Percentiles rank a stretch among this genome's conserved stretches.
phyloP scores from a whole-genome alignment of 2,329 filamentous ascomycete genomes.

The Laburnicola sp. region DNA sequence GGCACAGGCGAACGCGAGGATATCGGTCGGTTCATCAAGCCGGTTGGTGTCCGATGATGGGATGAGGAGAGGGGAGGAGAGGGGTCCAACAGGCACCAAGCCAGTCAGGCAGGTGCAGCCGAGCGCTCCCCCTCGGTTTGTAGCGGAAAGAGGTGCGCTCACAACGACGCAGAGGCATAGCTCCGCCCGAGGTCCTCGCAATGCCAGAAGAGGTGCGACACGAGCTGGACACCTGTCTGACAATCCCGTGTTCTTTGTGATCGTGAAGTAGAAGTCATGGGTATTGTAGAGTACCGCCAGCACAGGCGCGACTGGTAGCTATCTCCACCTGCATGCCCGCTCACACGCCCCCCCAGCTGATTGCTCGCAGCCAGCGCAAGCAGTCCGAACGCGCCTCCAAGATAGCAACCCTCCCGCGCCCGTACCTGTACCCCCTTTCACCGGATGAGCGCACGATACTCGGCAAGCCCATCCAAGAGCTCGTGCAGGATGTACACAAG shows the following conservation, averaged over 20 bases:
- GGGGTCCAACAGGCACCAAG: not conserved
- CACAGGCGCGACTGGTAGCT: slow-evolving; percentile 72
- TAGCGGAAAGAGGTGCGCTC: slow-evolving; percentile 13
- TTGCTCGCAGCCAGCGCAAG: slow-evolving; percentile 68
- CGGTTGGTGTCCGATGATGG: not conserved
- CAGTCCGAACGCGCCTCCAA: slow-evolving; percentile 72
- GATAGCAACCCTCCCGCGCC: slow-evolving; percentile 66
- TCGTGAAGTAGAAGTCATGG: slow-evolving; percentile 46
- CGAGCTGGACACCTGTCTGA: not conserved
- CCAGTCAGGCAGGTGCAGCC: slow-evolving; percentile 22
- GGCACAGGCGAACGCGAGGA: too few relatives aligned
- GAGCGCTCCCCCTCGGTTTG: slow-evolving; percentile 17
- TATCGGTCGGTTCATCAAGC: too few relatives aligned
- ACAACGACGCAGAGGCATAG: slow-evolving; percentile 9
- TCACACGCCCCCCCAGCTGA: slow-evolving; percentile 20
- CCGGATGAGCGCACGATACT: slow-evolving; percentile 68
- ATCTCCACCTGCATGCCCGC: slow-evolving; percentile 12
- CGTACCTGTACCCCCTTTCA: slow-evolving; percentile 69
- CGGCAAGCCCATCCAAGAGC: slow-evolving; percentile 71
- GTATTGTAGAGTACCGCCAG: slow-evolving; percentile 68
- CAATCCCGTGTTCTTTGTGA: not conserved
- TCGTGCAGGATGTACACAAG: slow-evolving; percentile 78
- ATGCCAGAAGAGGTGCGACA: not conserved
- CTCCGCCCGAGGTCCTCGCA: slow-evolving; percentile 13
- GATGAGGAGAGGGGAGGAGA: not conserved